Percentiles rank a stretch among this genome's conserved stretches.
These are phyloP conservation scores for Pseudogymnoascus sp. DNA, from an alignment of 2,329 filamentous ascomycete species.

Conservation along the genomic window DNA sequence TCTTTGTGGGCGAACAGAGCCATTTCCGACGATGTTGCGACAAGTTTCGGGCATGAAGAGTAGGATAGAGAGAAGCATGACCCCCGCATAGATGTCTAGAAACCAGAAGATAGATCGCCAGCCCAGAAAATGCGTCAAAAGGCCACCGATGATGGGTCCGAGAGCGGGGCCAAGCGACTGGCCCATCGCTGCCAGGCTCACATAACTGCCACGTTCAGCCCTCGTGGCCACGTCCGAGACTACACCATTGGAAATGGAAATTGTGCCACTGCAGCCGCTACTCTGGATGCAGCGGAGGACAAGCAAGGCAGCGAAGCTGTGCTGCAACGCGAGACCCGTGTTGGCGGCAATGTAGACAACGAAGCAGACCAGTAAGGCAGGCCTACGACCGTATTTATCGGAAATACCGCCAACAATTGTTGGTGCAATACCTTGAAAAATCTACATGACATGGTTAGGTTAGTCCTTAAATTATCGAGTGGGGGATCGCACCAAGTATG, in stretches of 20 bases:
- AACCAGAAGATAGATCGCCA: slow-evolving; percentile 49
- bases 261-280: slow-evolving; percentile 49
- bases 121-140: slow-evolving; percentile 37
- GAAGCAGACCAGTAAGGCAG: slow-evolving; percentile 46
- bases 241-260: slow-evolving; percentile 50
- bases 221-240: slow-evolving; percentile 56
- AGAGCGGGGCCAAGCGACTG: slow-evolving; percentile 36
- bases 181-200: slow-evolving; percentile 44
- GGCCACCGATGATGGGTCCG: slow-evolving; percentile 43
- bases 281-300: slow-evolving; percentile 49
- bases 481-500: slow-evolving; percentile 19
- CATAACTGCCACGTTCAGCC: slow-evolving; percentile 55
- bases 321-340: slow-evolving; percentile 43
- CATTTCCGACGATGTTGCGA: slow-evolving; percentile 28
- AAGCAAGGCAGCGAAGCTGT: slow-evolving; percentile 41
- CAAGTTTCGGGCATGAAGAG: slow-evolving; percentile 27
- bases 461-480: not conserved
- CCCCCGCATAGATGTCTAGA: slow-evolving; percentile 37
- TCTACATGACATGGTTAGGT: slow-evolving; percentile 26
- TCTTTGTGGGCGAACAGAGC: slow-evolving; percentile 13
- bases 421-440: slow-evolving; percentile 52
- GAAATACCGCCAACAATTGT: slow-evolving; percentile 49
- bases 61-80: slow-evolving; percentile 29
- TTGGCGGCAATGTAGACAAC: slow-evolving; percentile 46
- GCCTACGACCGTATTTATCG: slow-evolving; percentile 45